These are phyloP conservation scores for Chytriomyces confervae DNA, from an alignment of 192 early-diverging fungal species.

Conservation along the genomic window DNA sequence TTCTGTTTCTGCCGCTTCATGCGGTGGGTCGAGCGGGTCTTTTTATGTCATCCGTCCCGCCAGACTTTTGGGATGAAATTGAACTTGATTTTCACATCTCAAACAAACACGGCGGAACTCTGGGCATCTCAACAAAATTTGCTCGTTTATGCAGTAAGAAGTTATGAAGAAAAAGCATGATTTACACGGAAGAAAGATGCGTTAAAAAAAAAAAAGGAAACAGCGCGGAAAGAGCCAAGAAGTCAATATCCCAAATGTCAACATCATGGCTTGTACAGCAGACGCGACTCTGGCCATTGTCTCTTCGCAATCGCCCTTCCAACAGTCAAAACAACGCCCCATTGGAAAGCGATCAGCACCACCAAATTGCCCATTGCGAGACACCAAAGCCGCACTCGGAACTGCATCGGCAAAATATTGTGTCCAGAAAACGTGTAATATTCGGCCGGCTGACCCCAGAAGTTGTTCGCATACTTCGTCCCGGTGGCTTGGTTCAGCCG, in stretches of 20 bases:
- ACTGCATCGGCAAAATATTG: conserved; percentile 71
- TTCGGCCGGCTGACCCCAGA: conserved; percentile 36
- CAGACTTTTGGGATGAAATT: too few relatives aligned
- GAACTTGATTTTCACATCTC: too few relatives aligned
- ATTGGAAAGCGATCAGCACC: conserved; percentile 39
- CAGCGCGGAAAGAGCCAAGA: background rate
- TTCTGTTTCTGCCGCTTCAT: too few relatives aligned
- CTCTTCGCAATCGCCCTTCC: conserved; percentile 42
- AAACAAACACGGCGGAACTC: too few relatives aligned
- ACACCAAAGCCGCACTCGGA: conserved; percentile 66
- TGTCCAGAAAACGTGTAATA: conserved; percentile 73
- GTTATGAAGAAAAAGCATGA: too few relatives aligned
- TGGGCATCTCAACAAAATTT: too few relatives aligned
- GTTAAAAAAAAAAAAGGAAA: background rate
- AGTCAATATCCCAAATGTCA: conserved; percentile 48
- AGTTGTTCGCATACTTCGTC: conserved; percentile 48
- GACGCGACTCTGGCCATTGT: conserved; percentile 16
- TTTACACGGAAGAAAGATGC: too few relatives aligned
- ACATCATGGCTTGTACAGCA: conserved; percentile 24
- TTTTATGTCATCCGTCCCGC: too few relatives aligned
- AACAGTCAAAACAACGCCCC: conserved; percentile 42
- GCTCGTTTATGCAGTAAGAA: too few relatives aligned
- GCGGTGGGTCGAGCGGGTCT: too few relatives aligned
- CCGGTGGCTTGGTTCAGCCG: conserved; percentile 36
- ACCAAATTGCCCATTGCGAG: conserved; percentile 41